phyloP scores from a whole-genome alignment of 1,284 basidiomycete genomes.

The Rhodotorula sp. region DNA sequence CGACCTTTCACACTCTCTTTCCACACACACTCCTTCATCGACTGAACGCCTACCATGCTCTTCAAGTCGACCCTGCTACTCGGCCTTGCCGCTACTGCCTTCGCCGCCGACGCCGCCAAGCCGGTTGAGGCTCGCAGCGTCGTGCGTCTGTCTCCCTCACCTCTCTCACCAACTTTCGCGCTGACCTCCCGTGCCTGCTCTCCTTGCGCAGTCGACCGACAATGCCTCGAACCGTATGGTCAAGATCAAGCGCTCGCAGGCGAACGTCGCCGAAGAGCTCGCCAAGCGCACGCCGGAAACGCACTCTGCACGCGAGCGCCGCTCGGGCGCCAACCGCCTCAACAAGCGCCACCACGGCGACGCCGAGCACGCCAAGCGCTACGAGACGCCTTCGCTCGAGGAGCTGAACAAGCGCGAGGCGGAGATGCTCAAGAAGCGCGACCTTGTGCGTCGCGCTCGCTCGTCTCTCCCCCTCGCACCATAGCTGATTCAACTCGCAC shows the following conservation, averaged over 20 bases:
- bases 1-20: neutral
- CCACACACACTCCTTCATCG: neutral
- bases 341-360: conserved; percentile 14
- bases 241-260: conserved; percentile 12
- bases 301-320: neutral
- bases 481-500: too few species aligned
- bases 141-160: neutral
- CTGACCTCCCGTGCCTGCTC: neutral
- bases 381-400: neutral
- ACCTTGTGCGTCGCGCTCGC: neutral
- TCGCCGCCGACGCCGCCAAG: neutral
- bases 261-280: neutral
- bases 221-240: neutral
- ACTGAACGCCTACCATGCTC: neutral
- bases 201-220: neutral
- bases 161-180: neutral
- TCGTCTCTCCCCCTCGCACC: neutral
- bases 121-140: neutral
- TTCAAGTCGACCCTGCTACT: conserved; percentile 6
- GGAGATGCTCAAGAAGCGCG: neutral
- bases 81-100: neutral
- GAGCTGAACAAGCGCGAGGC: conserved; percentile 1
- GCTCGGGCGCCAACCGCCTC: neutral
- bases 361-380: neutral
- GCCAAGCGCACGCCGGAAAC: conserved; percentile 5